Base-by-base conservation (phyloP, 1,284 basidiomycete species). In the Agaricales sp. region DNA sequence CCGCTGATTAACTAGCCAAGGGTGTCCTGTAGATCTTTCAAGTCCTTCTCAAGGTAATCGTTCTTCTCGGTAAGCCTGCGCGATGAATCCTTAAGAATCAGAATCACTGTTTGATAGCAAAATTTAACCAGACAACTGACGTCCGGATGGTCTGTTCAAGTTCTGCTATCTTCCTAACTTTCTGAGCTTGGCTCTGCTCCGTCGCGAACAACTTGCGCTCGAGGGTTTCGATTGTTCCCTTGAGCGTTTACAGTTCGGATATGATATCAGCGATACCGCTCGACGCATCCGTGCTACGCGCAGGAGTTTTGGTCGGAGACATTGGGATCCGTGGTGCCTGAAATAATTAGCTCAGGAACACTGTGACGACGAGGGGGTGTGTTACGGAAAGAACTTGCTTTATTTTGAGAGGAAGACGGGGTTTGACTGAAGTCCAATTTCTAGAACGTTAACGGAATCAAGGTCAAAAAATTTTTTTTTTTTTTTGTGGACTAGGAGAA, bases 121-220 rank as follows among this genome's bases (percentile, higher is more conserved):
- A n/a, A n/a, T n/a, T n/a, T n/a, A n/a, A n/a, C n/a, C n/a, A n/a
- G n/a, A n/a, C n/a, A n/a, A n/a, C n/a, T n/a, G n/a, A n/a, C n/a
- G n/a, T n/a, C n/a, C n/a, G n/a, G n/a, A n/a, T n/a, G n/a, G n/a
- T n/a, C n/a, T n/a, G n/a, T n/a, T 65, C 57, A 25, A 77, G 52
- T 30, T 59, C 52, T 2, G 49, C 52, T 12, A 78, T 74, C 43
- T 56, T 65, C 18, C 54, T 59, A 6, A 58, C 58, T 55, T 73
- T 77, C 3, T 63, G 61, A 2, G 62, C 60, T 24, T 65, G 63
- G 41, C 63, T 65, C 43, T 62, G 61, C 44, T 64, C 62, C 45
- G 68, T 60, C 8, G 71, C 69, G 2, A 58, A 57, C 13, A 58
- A 57, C 49, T 64, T 66, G 41, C 67, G 61, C 51, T 74, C 68